Base-by-base conservation (phyloP, 495 filamentous ascomycete genomes). In the Penicillium riverlandense region DNA sequence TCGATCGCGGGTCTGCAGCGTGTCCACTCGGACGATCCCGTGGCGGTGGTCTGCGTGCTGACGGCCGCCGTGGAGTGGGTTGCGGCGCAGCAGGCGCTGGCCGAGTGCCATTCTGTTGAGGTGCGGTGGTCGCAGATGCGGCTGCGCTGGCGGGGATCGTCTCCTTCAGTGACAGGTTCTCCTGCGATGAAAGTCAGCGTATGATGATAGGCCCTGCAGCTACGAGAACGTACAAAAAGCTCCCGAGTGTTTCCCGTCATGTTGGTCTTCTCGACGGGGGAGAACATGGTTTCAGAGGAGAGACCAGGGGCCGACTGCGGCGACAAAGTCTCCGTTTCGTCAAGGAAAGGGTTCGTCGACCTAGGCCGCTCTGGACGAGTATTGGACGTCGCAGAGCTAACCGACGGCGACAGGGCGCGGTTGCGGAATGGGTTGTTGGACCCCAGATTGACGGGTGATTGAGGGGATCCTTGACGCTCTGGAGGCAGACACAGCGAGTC, bases 361-460 rank as follows among this genome's bases (percentile, higher is more conserved):
- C 80, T 65, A 43, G 89, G 88, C 57, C 88, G 76, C 55, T 85
- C 76, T 61, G 76, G 62, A 58, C 66, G 66, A 41, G 45, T 45
- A 35, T 49, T 58, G 29, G 57, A 61, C 12, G 56, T 72, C 37
- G 22, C 22, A 22, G 62, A 76, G 59, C 74, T 58, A 28, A 40
- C 70, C 53, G 76, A 73, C 73, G 88, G 90, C 45, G 90, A 92
- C 7, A 77, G 69, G 37, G 86, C 83, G 52, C 86, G 85, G 65
- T 95, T 95, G 71, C 92, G 84, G 63, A 98, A 98, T n/a, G 92
- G 92, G 58, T 98, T 98, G 75, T 97, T 97, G 50, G 92, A 97
- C 47, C 81, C 78, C 57, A 92, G 76, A 57, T 82, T 84, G 61
- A 81, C 67, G 11, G 74, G 62, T 37, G 71, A 22, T 22, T 22